Evolutionary conservation across 441 rosid species (phyloP), one percentile per base, ranked within the genome.

Genomic region (Pelargonium citronellum): DNA sequence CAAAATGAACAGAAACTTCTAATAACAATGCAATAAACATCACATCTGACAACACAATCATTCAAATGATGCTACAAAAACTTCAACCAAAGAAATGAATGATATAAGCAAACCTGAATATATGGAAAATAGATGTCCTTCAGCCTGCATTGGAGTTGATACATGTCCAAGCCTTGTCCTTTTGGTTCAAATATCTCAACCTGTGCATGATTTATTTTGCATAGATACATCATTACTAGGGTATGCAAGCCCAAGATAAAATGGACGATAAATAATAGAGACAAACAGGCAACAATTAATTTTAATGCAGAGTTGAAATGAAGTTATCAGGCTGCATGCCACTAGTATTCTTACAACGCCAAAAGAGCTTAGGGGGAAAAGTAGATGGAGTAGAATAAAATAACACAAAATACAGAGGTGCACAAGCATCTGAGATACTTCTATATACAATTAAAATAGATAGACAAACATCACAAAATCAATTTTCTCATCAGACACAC

Each of bases 81-180:
- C 47, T 51, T 30, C 7, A 7, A 47, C 47, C 19, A 16, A 68
- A 70, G 17, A 34, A 11, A 22, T 13, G n/a, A 17, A 20, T 64
- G 13, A 19, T 51, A 19, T 39, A 62, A 19, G 41, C 73, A 43
- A 68, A 89, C 95, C 96, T 89, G 94, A 69, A 91, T 83, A 70
- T 89, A 91, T 8, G 96, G 94, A 71, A 89, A 91, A 67, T 89
- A 91, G 55, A 89, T 88, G 79, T 91, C 97, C 90, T 91, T 91
- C 69, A 91, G 83, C 69, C 71, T 83, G 83, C 94, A 89, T 49
- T 68, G 83, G 69, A 89, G 87, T 71, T 83, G 83, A 77, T 39
- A 47, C 71, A 55, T 34, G 57, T 83, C 80, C 62, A 80, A 69
- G 17, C 70, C 69, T 64, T 73, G 78, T 27, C 71, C 37, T 71